Evolutionary conservation across 2,329 filamentous ascomycete genomes (phyloP).

Genomic region (Colletotrichum paranaense): DNA sequence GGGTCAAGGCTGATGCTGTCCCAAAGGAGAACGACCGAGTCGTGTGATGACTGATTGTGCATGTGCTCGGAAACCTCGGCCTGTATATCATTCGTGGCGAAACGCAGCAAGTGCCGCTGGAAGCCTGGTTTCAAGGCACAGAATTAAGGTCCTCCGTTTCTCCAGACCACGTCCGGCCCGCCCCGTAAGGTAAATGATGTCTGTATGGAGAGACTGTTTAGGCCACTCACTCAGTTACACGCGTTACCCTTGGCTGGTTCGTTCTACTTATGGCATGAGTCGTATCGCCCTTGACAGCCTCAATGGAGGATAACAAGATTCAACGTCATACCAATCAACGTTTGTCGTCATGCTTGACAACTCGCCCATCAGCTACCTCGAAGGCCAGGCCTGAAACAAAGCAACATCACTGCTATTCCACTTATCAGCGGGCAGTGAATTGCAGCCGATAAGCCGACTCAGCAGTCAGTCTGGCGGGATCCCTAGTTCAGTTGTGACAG

Average conservation of each 20-base stretch:
- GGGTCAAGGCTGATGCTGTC: slow-evolving; percentile 11
- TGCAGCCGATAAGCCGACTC: too few species aligned
- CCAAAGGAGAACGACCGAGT: background rate
- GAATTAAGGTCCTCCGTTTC: background rate
- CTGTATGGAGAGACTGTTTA: background rate
- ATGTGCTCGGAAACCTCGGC: background rate
- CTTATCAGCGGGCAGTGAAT: too few species aligned
- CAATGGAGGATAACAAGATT: background rate
- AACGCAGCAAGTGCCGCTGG: background rate
- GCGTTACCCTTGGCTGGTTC: background rate
- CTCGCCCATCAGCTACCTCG: background rate
- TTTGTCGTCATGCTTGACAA: background rate
- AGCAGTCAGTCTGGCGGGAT: too few species aligned
- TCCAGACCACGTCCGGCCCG: background rate
- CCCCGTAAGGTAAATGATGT: background rate
- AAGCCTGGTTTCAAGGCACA: background rate
- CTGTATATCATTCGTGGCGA: background rate
- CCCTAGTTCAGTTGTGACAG: too few species aligned
- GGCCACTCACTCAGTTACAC: background rate
- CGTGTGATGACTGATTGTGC: background rate
- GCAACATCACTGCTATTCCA: too few species aligned
- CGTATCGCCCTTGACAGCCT: too few species aligned
- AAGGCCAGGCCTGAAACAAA: background rate
- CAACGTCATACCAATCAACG: background rate
- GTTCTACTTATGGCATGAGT: background rate